Conservation (phyloP, 2,329 filamentous ascomycete genomes). For the Penicillium sp. region DNA sequence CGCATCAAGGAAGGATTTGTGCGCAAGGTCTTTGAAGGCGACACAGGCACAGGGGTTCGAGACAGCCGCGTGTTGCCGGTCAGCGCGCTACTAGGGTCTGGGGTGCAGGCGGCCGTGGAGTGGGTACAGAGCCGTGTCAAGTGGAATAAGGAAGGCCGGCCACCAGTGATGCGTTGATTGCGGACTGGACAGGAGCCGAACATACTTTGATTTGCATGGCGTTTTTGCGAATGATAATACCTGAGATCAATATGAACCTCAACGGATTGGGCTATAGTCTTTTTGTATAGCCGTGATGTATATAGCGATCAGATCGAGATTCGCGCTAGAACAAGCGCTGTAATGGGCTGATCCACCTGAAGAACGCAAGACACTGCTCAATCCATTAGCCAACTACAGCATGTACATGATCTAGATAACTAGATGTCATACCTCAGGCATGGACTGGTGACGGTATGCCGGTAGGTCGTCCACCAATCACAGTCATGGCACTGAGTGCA, state of each 20-base stretch:
- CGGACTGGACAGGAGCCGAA: not conserved
- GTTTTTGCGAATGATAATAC: slow-evolving; percentile 9
- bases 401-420: not conserved
- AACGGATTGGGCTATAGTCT: not conserved
- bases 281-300: not conserved
- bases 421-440: not conserved
- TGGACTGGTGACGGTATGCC: not conserved
- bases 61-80: slow-evolving; percentile 90
- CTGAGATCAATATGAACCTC: not conserved
- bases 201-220: slow-evolving; percentile 18
- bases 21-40: slow-evolving; percentile 91
- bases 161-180: slow-evolving; percentile 83
- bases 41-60: slow-evolving; percentile 80
- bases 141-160: slow-evolving; percentile 93
- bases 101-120: slow-evolving; percentile 93
- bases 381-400: not conserved
- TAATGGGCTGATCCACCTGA: not conserved
- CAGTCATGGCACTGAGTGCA: not conserved
- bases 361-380: not conserved
- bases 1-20: slow-evolving; percentile 96
- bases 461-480: not conserved
- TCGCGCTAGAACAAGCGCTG: not conserved
- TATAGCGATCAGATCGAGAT: not conserved
- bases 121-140: slow-evolving; percentile 90
- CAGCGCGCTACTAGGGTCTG: slow-evolving; percentile 77